Evolutionary conservation across 192 early-diverging fungal genomes (phyloP).

Genomic region (Linnemannia schmuckeri): DNA sequence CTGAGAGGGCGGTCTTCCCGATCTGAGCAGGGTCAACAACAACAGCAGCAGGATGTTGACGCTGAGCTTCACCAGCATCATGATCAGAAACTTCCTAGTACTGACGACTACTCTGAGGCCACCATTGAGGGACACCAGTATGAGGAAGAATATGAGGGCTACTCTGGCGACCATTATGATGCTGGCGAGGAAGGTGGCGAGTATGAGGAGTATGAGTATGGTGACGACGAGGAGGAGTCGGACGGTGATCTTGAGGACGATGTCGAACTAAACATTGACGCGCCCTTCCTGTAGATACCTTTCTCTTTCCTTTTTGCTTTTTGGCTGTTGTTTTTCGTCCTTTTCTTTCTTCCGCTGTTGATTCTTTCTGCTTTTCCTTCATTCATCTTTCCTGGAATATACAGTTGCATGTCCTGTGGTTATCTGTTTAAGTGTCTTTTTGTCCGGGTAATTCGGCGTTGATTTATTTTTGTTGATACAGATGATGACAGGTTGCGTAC

Average conservation of each 20-base stretch:
- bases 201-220: conserved; percentile 10
- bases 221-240: conserved; percentile 6
- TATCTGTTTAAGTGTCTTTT: not conserved
- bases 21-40: not conserved
- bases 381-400: not conserved
- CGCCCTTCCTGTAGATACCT: conserved; percentile 30
- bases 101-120: not conserved
- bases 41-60: not conserved
- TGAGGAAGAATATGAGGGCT: not conserved
- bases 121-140: not conserved
- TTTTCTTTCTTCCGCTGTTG: not conserved
- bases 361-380: not conserved
- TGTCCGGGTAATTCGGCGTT: not conserved
- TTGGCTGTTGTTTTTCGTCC: not conserved
- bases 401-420: not conserved
- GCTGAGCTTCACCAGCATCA: not conserved
- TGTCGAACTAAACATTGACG: conserved; percentile 42
- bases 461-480: conserved; percentile 11
- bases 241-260: conserved; percentile 20
- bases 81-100: not conserved
- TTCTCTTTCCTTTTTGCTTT: not conserved
- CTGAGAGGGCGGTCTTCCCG: conserved; percentile 18
- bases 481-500: not conserved
- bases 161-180: conserved; percentile 8
- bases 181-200: conserved; percentile 15